Base-by-base conservation (phyloP, 176 grass and related monocot species). In the Lolium perenne region DNA sequence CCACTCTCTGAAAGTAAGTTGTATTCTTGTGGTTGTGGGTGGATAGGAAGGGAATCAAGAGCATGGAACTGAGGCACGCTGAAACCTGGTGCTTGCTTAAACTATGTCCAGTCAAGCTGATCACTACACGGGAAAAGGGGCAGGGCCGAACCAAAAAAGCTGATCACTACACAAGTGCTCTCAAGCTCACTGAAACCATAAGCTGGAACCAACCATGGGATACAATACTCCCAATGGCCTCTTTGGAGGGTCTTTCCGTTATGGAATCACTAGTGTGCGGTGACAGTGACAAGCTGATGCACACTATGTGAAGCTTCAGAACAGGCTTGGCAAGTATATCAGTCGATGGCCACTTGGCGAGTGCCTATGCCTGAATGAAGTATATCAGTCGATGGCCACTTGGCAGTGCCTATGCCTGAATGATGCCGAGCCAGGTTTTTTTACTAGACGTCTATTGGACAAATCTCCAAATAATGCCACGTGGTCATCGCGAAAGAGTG, bases 11-110 rank as follows among this genome's bases (percentile, higher is more conserved):
- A 81, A 81, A 80, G 60, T 55, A 48, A 26, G 46, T 53, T 32
- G 50, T 14, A 67, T 53, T 41, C 65, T 22, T 70, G 49, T 40
- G 50, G 80, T 22, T 70, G 32, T 82, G 50, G 80, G 32, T 82
- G 50, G 80, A 57, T 41, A 57, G 65, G 80, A 82, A 70, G 53
- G 80, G 32, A 54, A 4, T 16, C 29, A 23, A 17, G 64, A 41
- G 18, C 64, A 22, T 23, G 49, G 23, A 82, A 2, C 48, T 40
- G 63, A 41, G 29, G 0, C 45, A 17, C 7, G 41, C 41, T 6
- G 25, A 82, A 11, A 11, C 65, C 15, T 57, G 49, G 6, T 43
- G 35, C 10, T 67, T 67, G 51, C 46, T 54, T 82, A 53, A 82
- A 71, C 51, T 71, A 68, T 38, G 45, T 69, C 18, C 10, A 67